Conservation (phyloP, 2,329 filamentous ascomycete genomes). For the Scedosporium boydii region DNA sequence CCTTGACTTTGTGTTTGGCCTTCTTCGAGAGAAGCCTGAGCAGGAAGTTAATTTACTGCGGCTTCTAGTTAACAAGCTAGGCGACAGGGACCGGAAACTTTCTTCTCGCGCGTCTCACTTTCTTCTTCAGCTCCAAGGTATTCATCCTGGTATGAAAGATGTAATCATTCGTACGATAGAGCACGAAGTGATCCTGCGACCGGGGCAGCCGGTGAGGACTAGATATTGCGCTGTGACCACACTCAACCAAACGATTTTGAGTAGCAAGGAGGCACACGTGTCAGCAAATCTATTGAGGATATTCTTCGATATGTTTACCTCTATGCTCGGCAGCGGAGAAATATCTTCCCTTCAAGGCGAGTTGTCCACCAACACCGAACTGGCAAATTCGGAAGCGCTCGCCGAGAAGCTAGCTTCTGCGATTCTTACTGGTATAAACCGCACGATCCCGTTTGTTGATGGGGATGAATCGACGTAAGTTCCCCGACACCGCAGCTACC, state of each 20-base stretch:
- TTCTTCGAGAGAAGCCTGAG: constrained; percentile 92
- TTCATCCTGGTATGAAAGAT: constrained; percentile 88
- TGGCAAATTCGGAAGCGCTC: constrained; percentile 45
- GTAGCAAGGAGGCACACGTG: constrained; percentile 69
- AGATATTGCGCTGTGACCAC: constrained; percentile 97
- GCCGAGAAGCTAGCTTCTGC: constrained; percentile 83
- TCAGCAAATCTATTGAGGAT: constrained; percentile 77
- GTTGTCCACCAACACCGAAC: constrained; percentile 28
- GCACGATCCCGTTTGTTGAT: constrained; percentile 85
- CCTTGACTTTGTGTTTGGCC: constrained; percentile 81
- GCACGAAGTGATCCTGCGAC: constrained; percentile 76
- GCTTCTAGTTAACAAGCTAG: constrained; percentile 90
- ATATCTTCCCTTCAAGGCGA: constrained; percentile 20
- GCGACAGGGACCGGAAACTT: constrained; percentile 92
- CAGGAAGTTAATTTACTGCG: constrained; percentile 91
- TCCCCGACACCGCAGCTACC: not conserved
- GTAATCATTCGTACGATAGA: constrained; percentile 80
- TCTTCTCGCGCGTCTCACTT: constrained; percentile 88
- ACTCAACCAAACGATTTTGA: constrained; percentile 91
- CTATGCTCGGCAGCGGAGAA: constrained; percentile 58
- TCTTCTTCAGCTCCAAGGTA: constrained; percentile 79
- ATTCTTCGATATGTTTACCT: constrained; percentile 84
- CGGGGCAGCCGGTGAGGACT: constrained; percentile 77
- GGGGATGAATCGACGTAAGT: constrained; percentile 65
- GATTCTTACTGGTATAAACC: constrained; percentile 87